Conservation (phyloP, 2,329 filamentous ascomycete genomes). For the Samsoniella hepiali region DNA sequence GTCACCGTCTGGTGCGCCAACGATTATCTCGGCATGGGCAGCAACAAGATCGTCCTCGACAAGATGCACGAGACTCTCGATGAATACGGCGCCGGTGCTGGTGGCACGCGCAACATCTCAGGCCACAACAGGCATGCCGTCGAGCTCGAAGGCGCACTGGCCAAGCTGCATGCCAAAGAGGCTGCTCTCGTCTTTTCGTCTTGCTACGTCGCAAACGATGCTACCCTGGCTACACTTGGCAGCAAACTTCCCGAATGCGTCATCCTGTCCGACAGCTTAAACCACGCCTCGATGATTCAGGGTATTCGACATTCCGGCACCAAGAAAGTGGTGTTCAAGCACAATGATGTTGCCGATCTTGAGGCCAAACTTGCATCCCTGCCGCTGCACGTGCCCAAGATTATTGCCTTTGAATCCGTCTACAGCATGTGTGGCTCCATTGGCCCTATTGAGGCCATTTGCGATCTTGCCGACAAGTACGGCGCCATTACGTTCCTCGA, state of each 20-base stretch:
- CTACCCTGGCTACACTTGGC: slow-evolving; percentile 91
- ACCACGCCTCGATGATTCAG: slow-evolving; percentile 99
- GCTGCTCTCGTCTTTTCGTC: slow-evolving; percentile 92
- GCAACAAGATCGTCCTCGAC: slow-evolving; percentile 80
- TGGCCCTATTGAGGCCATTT: slow-evolving; percentile 92
- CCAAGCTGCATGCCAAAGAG: slow-evolving; percentile 88
- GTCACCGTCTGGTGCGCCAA: slow-evolving; percentile 99
- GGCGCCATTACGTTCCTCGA: slow-evolving; percentile 96
- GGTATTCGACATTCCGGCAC: slow-evolving; percentile 96
- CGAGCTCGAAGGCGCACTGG: slow-evolving; percentile 74
- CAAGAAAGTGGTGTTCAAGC: slow-evolving; percentile 97
- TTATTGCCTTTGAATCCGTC: slow-evolving; percentile 97
- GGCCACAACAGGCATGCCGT: slow-evolving; percentile 96
- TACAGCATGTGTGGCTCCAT: slow-evolving; percentile 99
- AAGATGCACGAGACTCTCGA: slow-evolving; percentile 95
- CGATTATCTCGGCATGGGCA: slow-evolving; percentile 97
- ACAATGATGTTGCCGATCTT: slow-evolving; percentile 91
- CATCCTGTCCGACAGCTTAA: slow-evolving; percentile 94
- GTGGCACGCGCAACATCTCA: slow-evolving; percentile 95
- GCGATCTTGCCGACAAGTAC: slow-evolving; percentile 95
- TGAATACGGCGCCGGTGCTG: slow-evolving; percentile 90
- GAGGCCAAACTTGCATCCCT: slow-evolving; percentile 89
- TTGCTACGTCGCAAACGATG: slow-evolving; percentile 98
- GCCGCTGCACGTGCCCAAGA: slow-evolving; percentile 83
- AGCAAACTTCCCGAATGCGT: slow-evolving; percentile 96